A percentile compares a stretch with the other conserved stretches of the same genome.
Evolutionary conservation across 805 yeast species (phyloP).

Genomic region (Phaffomyces opuntiae): DNA sequence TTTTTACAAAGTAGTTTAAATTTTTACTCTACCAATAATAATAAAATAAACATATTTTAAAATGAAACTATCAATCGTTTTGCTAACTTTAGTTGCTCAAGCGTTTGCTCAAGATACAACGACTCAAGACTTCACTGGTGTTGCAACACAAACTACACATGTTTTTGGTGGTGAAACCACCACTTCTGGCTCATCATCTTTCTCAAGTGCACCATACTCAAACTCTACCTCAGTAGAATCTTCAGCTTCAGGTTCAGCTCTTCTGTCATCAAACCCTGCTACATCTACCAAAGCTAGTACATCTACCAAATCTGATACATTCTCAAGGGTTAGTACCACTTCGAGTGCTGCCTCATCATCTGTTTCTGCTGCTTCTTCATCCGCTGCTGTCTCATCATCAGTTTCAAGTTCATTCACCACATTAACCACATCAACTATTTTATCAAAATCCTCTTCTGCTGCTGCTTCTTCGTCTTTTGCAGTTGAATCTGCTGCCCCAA

Average conservation of each 20-base stretch:
- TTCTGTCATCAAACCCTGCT: background rate
- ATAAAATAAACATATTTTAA: background rate
- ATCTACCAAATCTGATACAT: background rate
- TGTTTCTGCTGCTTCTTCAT: background rate
- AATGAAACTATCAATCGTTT: constrained; percentile 7
- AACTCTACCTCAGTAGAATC: background rate
- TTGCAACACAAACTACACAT: constrained; percentile 11
- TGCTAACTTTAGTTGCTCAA: constrained; percentile 9
- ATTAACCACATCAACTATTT: background rate
- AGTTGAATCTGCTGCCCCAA: background rate
- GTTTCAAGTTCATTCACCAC: background rate
- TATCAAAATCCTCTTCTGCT: constrained; percentile 1
- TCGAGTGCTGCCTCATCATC: background rate
- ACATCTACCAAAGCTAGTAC: background rate
- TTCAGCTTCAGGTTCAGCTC: constrained; percentile 3
- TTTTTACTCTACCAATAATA: background rate
- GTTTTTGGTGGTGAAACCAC: constrained; percentile 1
- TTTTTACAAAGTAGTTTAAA: background rate
- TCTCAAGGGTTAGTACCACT: background rate
- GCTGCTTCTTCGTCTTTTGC: constrained; percentile 3
- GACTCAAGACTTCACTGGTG: constrained; percentile 16
- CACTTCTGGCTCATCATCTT: background rate
- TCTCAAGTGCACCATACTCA: background rate
- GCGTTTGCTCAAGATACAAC: constrained; percentile 17
- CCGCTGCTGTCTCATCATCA: background rate